Evolutionary conservation across 768 basidiomycete genomes (phyloP).

Genomic region (Solioccasus polychromus): DNA sequence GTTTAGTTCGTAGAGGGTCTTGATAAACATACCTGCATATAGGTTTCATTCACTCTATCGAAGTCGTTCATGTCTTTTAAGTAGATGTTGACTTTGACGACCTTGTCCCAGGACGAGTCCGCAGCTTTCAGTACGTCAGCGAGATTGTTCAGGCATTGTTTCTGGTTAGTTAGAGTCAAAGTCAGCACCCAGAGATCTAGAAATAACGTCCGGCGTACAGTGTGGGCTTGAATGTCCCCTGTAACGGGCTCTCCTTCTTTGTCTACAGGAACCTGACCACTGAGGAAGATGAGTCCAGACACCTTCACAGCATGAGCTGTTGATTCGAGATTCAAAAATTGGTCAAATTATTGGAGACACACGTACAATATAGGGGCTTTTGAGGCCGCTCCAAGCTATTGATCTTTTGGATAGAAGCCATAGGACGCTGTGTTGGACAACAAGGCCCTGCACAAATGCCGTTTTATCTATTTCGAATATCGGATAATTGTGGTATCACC

Average conservation of each 20-base stretch:
- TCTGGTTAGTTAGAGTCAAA: constrained; percentile 32
- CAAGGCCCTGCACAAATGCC: not conserved
- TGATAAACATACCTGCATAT: constrained; percentile 42
- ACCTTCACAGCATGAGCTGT: constrained; percentile 57
- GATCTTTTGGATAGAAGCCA: constrained; percentile 54
- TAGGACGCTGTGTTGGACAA: constrained; percentile 7
- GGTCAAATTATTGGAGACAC: not conserved
- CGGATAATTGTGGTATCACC: too few species aligned
- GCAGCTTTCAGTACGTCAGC: constrained; percentile 51
- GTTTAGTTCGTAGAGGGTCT: not conserved
- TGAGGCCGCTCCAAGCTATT: constrained; percentile 46
- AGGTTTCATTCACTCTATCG: constrained; percentile 53
- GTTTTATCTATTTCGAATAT: constrained; percentile 7
- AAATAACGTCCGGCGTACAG: constrained; percentile 35
- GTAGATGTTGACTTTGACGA: constrained; percentile 56
- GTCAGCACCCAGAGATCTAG: not conserved
- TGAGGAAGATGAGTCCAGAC: constrained; percentile 58
- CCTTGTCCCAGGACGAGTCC: constrained; percentile 60
- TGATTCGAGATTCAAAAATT: not conserved
- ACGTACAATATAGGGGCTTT: constrained; percentile 13
- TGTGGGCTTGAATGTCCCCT: constrained; percentile 60
- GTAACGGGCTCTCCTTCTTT: constrained; percentile 44
- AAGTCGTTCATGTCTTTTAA: constrained; percentile 61
- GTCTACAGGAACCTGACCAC: constrained; percentile 57
- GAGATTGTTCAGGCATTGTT: constrained; percentile 56